Percentiles rank a stretch among this genome's conserved stretches.
Evolutionary conservation across 495 filamentous ascomycete species (phyloP).

Genomic region (Aspergillus sclerotiicarbonarius): DNA sequence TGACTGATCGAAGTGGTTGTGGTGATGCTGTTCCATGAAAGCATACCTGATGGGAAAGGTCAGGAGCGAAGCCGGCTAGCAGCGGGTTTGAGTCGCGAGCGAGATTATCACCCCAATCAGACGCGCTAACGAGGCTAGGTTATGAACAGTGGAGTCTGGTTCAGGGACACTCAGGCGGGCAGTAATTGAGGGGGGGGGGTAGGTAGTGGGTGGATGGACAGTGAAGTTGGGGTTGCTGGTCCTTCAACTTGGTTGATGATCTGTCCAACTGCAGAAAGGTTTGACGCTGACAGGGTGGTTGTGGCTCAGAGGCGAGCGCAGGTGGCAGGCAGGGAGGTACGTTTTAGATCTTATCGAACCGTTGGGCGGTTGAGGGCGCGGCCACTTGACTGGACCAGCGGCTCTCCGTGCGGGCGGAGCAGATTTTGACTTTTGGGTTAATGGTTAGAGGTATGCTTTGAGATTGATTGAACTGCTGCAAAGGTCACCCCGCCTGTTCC

Average conservation of each 20-base stretch:
- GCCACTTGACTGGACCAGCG: neutral
- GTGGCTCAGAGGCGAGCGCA: neutral
- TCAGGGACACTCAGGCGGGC: slow-evolving; percentile 3
- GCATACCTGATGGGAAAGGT: slow-evolving; percentile 10
- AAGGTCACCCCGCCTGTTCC: too few relatives aligned
- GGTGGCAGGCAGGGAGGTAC: neutral
- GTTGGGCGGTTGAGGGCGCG: slow-evolving; percentile 12
- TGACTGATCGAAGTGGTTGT: neutral
- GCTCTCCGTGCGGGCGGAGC: neutral
- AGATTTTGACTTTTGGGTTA: neutral
- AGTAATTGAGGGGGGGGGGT: neutral
- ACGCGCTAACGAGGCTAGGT: slow-evolving; percentile 9
- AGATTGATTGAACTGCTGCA: neutral
- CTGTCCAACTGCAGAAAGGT: neutral
- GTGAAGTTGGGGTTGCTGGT: neutral
- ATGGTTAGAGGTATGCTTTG: neutral
- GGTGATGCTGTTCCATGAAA: neutral
- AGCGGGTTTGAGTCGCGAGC: slow-evolving; percentile 8
- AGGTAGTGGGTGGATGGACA: neutral
- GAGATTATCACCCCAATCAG: slow-evolving; percentile 7
- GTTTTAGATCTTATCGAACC: slow-evolving; percentile 13
- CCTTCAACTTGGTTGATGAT: neutral
- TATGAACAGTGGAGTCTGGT: slow-evolving; percentile 14
- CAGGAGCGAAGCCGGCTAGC: slow-evolving; percentile 7
- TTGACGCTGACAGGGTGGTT: neutral